phyloP scores from a whole-genome alignment of 2,329 filamentous ascomycete species.

The Cladosporium sp. region DNA sequence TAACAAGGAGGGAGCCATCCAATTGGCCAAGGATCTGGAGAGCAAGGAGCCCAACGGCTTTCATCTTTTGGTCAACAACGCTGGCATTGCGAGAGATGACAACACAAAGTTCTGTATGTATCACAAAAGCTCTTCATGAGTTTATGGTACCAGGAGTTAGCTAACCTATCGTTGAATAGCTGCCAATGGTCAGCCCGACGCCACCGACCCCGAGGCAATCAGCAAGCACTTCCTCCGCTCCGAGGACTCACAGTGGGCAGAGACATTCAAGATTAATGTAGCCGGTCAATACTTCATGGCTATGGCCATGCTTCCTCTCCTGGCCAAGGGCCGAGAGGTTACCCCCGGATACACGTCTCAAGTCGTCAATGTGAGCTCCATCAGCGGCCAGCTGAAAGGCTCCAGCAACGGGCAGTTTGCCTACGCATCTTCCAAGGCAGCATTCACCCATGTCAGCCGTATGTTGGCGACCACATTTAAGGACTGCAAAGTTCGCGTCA shows the following conservation, averaged over 20 bases:
- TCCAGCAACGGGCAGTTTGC: slow-evolving; percentile 48
- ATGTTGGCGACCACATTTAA: slow-evolving; percentile 44
- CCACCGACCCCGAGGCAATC: slow-evolving; percentile 43
- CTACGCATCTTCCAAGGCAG: slow-evolving; percentile 49
- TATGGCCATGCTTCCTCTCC: slow-evolving; percentile 51
- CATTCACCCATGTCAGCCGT: slow-evolving; percentile 41
- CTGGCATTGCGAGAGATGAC: slow-evolving; percentile 50
- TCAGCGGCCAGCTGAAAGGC: slow-evolving; percentile 49
- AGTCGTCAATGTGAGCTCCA: slow-evolving; percentile 52
- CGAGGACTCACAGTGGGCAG: slow-evolving; percentile 42
- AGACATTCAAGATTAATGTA: slow-evolving; percentile 51
- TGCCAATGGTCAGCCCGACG: slow-evolving; percentile 45
- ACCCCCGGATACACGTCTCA: slow-evolving; percentile 46
- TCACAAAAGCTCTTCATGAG: too few relatives aligned
- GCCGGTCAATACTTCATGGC: slow-evolving; percentile 49
- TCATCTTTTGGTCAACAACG: slow-evolving; percentile 52
- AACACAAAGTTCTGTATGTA: slow-evolving; percentile 43
- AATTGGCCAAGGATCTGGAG: slow-evolving; percentile 37
- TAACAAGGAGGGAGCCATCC: slow-evolving; percentile 45
- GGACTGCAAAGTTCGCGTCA: slow-evolving; percentile 40
- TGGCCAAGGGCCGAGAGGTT: slow-evolving; percentile 44
- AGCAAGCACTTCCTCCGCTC: slow-evolving; percentile 48
- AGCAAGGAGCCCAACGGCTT: slow-evolving; percentile 49
- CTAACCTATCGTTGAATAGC: slow-evolving; percentile 14
- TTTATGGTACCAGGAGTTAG: too few relatives aligned